These are phyloP conservation scores for Alliaria petiolata DNA, from an alignment of 345 rosid genomes.

Conservation along the genomic window DNA sequence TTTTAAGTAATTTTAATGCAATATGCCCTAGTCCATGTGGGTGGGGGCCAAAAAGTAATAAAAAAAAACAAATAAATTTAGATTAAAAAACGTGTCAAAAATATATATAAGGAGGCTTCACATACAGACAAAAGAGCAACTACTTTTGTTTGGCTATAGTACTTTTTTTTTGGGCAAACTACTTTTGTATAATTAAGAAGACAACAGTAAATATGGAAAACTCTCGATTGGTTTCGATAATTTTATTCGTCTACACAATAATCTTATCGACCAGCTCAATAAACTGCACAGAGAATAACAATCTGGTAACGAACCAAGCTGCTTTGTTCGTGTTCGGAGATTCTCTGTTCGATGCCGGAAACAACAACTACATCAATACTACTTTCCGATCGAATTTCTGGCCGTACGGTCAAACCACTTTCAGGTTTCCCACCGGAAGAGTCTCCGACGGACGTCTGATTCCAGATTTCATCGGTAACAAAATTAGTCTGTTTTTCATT, in stretches of 20 bases:
- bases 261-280: not conserved
- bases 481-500: not conserved
- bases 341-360: conserved; percentile 45
- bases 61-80: too few relatives aligned
- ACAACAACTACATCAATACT: conserved; percentile 41
- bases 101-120: too few relatives aligned
- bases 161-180: too few relatives aligned
- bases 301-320: conserved; percentile 15
- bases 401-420: conserved; percentile 44
- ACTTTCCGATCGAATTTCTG: conserved; percentile 16
- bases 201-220: not conserved
- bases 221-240: not conserved
- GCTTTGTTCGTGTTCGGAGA: conserved; percentile 49
- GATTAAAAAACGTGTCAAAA: too few relatives aligned
- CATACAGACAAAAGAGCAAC: too few relatives aligned
- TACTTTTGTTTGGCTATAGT: too few relatives aligned
- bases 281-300: not conserved
- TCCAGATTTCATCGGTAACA: conserved; percentile 40
- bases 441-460: conserved; percentile 40
- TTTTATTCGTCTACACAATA: not conserved
- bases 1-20: too few relatives aligned
- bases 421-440: conserved; percentile 41
- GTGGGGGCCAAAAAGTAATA: too few relatives aligned
- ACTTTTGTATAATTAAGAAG: too few relatives aligned
- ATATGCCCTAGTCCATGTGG: too few relatives aligned